These are phyloP conservation scores for Arthrobotrys sphaeroides DNA, from an alignment of 2,329 filamentous ascomycete species.

Conservation along the genomic window DNA sequence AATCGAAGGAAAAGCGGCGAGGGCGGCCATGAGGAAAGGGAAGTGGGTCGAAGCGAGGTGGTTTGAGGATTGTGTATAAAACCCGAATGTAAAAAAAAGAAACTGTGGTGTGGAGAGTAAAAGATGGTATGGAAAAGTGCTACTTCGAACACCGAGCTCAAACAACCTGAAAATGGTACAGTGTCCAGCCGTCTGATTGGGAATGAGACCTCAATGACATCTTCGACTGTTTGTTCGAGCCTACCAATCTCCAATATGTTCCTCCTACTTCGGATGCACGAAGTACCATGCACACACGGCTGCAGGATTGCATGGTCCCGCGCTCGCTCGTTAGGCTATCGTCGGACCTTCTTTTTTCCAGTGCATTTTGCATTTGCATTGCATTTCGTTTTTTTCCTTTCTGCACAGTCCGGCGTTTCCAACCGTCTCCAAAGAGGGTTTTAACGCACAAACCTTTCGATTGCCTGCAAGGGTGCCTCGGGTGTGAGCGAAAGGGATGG, in stretches of 20 bases:
- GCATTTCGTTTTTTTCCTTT: slow-evolving; percentile 3
- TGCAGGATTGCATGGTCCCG: slow-evolving; percentile 46
- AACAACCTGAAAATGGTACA: slow-evolving; percentile 8
- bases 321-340: slow-evolving; percentile 53
- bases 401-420: slow-evolving; percentile 35
- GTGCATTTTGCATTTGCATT: slow-evolving; percentile 48
- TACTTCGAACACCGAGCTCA: slow-evolving; percentile 5
- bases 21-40: slow-evolving; percentile 35
- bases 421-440: slow-evolving; percentile 33
- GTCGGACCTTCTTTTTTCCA: slow-evolving; percentile 54
- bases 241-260: slow-evolving; percentile 5
- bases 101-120: background rate
- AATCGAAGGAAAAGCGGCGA: slow-evolving; percentile 16
- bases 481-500: slow-evolving; percentile 17
- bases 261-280: slow-evolving; percentile 43
- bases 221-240: background rate
- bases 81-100: slow-evolving; percentile 15
- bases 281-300: slow-evolving; percentile 27
- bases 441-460: slow-evolving; percentile 34
- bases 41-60: slow-evolving; percentile 49
- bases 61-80: slow-evolving; percentile 24
- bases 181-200: slow-evolving; percentile 6
- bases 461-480: slow-evolving; percentile 8
- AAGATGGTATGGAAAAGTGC: slow-evolving; percentile 21
- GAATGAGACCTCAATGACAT: slow-evolving; percentile 16